Evolutionary conservation across 441 rosid species (phyloP).

Genomic region (Biscutella laevigata): DNA sequence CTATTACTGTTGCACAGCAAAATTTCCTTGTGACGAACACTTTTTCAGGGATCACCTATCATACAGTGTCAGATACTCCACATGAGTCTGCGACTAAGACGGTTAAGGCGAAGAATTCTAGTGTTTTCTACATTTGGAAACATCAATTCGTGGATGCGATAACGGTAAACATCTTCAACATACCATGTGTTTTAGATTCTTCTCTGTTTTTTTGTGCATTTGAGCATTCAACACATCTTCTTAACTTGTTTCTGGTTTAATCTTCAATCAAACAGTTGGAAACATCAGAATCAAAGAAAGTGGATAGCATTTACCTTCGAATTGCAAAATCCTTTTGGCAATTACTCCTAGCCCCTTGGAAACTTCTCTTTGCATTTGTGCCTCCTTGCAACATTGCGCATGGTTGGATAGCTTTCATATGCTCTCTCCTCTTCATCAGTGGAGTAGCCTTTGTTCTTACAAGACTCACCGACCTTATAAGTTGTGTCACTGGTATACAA

Average conservation of each 20-base stretch:
- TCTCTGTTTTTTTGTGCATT: not conserved
- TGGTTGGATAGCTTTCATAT: conserved; percentile 84
- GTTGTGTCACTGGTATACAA: conserved; percentile 67
- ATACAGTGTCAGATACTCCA: conserved; percentile 35
- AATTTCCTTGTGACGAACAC: conserved; percentile 5
- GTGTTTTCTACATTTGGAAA: conserved; percentile 54
- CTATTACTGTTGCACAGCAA: not conserved
- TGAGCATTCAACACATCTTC: not conserved
- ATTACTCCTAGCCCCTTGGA: conserved; percentile 62
- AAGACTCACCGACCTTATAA: conserved; percentile 63
- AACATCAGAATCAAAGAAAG: conserved; percentile 46
- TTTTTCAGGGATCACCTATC: conserved; percentile 40
- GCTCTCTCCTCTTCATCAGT: conserved; percentile 73
- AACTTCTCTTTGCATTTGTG: conserved; percentile 70
- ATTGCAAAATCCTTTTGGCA: conserved; percentile 50
- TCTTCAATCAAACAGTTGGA: conserved; percentile 52
- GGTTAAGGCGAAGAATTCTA: conserved; percentile 22
- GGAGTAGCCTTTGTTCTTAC: conserved; percentile 74
- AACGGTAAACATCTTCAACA: conserved; percentile 30
- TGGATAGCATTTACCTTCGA: conserved; percentile 32
- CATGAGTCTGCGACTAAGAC: conserved; percentile 32
- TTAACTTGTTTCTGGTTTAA: not conserved
- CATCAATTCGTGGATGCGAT: conserved; percentile 68
- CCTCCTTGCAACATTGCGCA: conserved; percentile 84
- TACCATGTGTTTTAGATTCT: conserved; percentile 3